These are phyloP conservation scores for Backusella mclennaniae DNA, from an alignment of 192 early-diverging fungal species.

Conservation along the genomic window DNA sequence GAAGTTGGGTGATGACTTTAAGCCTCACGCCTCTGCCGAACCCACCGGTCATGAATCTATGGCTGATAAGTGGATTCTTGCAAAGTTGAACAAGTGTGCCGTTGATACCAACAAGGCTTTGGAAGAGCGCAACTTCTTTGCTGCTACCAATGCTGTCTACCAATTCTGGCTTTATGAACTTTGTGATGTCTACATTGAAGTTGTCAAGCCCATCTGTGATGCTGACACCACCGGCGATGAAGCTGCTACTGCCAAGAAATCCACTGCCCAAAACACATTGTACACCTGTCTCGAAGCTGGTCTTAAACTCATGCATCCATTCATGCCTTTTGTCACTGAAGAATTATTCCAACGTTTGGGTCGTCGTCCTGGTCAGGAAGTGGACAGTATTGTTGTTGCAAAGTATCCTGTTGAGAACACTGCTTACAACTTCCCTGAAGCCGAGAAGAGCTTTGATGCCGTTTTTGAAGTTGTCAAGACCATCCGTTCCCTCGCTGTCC, in stretches of 20 bases:
- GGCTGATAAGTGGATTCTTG: slow-evolving; percentile 91
- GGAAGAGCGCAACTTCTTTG: slow-evolving; percentile 88
- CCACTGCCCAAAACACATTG: slow-evolving; percentile 79
- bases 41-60: slow-evolving; percentile 81
- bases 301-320: slow-evolving; percentile 91
- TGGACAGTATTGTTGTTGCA: slow-evolving; percentile 71
- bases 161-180: slow-evolving; percentile 96
- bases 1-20: slow-evolving; percentile 91
- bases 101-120: slow-evolving; percentile 76
- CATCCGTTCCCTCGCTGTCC: slow-evolving; percentile 72
- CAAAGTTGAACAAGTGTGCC: slow-evolving; percentile 82
- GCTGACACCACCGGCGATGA: slow-evolving; percentile 53
- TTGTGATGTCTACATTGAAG: slow-evolving; percentile 96
- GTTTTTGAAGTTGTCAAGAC: slow-evolving; percentile 75
- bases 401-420: slow-evolving; percentile 54
- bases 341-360: slow-evolving; percentile 97
- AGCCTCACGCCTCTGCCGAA: slow-evolving; percentile 51
- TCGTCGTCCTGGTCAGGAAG: slow-evolving; percentile 68
- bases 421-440: slow-evolving; percentile 59
- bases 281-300: slow-evolving; percentile 95
- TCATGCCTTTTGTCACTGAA: slow-evolving; percentile 99
- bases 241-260: slow-evolving; percentile 39
- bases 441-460: slow-evolving; percentile 78
- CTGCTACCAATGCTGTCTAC: slow-evolving; percentile 82
- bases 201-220: slow-evolving; percentile 87